Percentiles rank a stretch among this genome's conserved stretches.
Evolutionary conservation across 140 eudicot genomes (phyloP).

Genomic region (Eryngium alpinum): DNA sequence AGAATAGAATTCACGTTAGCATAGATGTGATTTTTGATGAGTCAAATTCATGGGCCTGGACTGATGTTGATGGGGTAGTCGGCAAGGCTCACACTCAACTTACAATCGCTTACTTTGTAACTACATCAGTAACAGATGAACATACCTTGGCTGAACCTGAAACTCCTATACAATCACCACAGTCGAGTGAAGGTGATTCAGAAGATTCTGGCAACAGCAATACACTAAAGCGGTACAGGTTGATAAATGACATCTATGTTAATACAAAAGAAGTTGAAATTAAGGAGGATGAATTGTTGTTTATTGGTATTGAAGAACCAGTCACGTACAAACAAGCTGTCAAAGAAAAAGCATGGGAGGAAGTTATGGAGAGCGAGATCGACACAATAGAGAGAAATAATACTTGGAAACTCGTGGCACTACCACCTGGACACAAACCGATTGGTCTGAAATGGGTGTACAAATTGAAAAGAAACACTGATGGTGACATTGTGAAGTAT

Average conservation of each 20-base stretch:
- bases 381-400: too few species aligned
- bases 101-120: not conserved
- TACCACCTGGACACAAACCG: too few species aligned
- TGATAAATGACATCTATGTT: not conserved
- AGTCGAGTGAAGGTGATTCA: not conserved
- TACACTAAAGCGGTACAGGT: not conserved
- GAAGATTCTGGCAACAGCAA: too few species aligned
- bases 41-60: not conserved
- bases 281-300: too few species aligned
- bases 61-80: not conserved
- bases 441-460: too few species aligned
- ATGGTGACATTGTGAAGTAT: too few species aligned
- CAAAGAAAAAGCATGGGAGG: too few species aligned
- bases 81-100: not conserved
- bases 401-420: too few species aligned
- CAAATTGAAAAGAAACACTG: too few species aligned
- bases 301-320: too few species aligned
- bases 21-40: not conserved
- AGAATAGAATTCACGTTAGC: not conserved
- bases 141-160: not conserved
- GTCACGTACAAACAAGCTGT: too few species aligned
- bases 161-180: not conserved
- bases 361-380: too few species aligned
- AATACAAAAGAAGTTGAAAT: not conserved
- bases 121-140: not conserved